Percentiles rank a stretch among this genome's conserved stretches.
Evolutionary conservation across 495 filamentous ascomycete genomes (phyloP).

Genomic region (Hypoxylon lienhwacheense): DNA sequence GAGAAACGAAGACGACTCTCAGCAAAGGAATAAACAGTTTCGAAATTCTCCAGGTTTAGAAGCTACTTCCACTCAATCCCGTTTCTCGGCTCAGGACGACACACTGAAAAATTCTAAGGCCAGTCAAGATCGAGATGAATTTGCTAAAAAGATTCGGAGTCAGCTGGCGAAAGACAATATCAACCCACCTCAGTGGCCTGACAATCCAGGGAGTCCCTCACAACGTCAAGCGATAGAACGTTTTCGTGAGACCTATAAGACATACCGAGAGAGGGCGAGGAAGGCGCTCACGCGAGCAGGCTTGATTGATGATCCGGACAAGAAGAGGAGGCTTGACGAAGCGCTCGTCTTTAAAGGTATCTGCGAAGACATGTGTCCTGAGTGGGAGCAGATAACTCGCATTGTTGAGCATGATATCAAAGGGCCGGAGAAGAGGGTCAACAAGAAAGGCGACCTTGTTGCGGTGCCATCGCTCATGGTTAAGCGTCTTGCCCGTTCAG

Average conservation of each 20-base stretch:
- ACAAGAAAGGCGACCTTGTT: constrained; percentile 44
- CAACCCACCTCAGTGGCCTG: constrained; percentile 49
- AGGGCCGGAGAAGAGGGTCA: constrained; percentile 51
- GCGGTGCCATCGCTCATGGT: constrained; percentile 55
- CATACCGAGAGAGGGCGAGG: constrained; percentile 68
- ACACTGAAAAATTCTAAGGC: not conserved
- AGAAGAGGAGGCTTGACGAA: constrained; percentile 74
- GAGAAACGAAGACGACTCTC: constrained; percentile 10
- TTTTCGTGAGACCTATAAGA: constrained; percentile 55
- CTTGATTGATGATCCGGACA: constrained; percentile 86
- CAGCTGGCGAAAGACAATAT: constrained; percentile 50
- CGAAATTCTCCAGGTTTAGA: constrained; percentile 6
- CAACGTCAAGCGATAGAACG: constrained; percentile 48
- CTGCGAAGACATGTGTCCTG: constrained; percentile 92
- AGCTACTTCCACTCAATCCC: constrained; percentile 2
- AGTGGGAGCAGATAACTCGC: constrained; percentile 79
- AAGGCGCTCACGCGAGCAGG: constrained; percentile 69
- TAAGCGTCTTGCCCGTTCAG: constrained; percentile 86
- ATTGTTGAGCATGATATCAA: constrained; percentile 67
- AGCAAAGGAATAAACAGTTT: constrained; percentile 14
- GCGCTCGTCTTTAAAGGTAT: constrained; percentile 87
- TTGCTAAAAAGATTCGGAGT: constrained; percentile 44
- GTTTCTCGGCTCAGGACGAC: not conserved
- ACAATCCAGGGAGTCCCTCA: constrained; percentile 43
- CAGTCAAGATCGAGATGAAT: constrained; percentile 31